A percentile compares a stretch with the other conserved stretches of the same genome.
These are phyloP conservation scores for Zygosaccharomyces rouxii DNA, from an alignment of 805 yeast genomes.

Conservation along the genomic window DNA sequence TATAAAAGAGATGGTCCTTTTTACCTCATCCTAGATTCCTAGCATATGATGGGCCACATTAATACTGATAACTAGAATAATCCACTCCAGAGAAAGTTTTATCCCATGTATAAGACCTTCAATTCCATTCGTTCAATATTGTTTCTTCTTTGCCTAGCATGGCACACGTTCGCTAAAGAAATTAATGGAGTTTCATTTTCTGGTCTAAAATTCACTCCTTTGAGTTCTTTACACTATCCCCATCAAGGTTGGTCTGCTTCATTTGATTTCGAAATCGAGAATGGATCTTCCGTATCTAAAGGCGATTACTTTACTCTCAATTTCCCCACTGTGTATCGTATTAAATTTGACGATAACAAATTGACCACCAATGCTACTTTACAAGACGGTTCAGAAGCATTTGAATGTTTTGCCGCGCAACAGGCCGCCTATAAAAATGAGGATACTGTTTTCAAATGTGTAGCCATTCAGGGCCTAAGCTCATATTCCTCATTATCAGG, in stretches of 20 bases:
- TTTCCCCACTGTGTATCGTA: slow-evolving; percentile 35
- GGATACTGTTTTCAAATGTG: slow-evolving; percentile 33
- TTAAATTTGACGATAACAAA: slow-evolving; percentile 30
- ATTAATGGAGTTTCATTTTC: slow-evolving; percentile 15
- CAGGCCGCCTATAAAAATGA: slow-evolving; percentile 35
- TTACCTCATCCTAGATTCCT: too few species aligned
- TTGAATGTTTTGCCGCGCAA: slow-evolving; percentile 34
- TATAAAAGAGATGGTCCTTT: not conserved
- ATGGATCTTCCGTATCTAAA: slow-evolving; percentile 12
- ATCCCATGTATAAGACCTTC: not conserved
- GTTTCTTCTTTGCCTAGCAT: not conserved
- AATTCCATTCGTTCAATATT: slow-evolving; percentile 10
- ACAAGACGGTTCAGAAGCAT: slow-evolving; percentile 27
- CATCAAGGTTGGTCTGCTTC: slow-evolving; percentile 35
- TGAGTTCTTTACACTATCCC: slow-evolving; percentile 22
- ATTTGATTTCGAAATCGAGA: slow-evolving; percentile 26
- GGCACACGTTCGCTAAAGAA: slow-evolving; percentile 11
- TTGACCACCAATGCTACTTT: slow-evolving; percentile 18
- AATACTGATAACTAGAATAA: not conserved
- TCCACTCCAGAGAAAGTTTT: not conserved
- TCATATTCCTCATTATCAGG: slow-evolving; percentile 27
- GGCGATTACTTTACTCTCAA: slow-evolving; percentile 30
- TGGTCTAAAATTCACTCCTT: slow-evolving; percentile 14
- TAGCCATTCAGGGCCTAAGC: slow-evolving; percentile 20
- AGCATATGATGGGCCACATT: not conserved